Evolutionary conservation across 1,139 yeast species (phyloP).

Genomic region (Groenewaldozyma auringiensis): DNA sequence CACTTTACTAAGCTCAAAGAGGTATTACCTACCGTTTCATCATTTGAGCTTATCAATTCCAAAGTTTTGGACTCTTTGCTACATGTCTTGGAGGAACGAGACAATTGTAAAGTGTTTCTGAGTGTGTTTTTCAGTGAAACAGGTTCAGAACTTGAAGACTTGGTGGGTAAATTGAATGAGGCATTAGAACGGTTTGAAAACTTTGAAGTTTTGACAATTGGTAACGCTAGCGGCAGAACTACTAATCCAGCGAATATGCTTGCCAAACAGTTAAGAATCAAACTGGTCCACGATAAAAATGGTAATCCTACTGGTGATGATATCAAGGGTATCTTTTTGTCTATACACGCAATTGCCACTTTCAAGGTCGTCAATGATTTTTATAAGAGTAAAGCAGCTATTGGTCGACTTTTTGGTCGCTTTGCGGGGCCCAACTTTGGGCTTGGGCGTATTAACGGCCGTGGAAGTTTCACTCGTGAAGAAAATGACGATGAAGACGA

Average conservation of each 20-base stretch:
- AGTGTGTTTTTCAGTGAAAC: constrained; percentile 37
- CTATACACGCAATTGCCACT: constrained; percentile 89
- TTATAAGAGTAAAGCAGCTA: constrained; percentile 22
- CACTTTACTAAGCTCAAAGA: constrained; percentile 5
- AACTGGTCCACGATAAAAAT: constrained; percentile 36
- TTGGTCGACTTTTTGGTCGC: constrained; percentile 12
- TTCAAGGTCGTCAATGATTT: constrained; percentile 65
- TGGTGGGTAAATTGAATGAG: constrained; percentile 59
- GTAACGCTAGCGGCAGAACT: constrained; percentile 26
- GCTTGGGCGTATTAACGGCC: constrained; percentile 15
- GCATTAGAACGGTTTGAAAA: constrained; percentile 68
- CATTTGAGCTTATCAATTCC: constrained; percentile 69
- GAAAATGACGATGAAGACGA: constrained; percentile 6
- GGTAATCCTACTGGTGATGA: constrained; percentile 3
- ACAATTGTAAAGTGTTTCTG: constrained; percentile 37
- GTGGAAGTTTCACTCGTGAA: constrained; percentile 8
- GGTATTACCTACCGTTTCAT: constrained; percentile 45
- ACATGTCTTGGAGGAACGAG: constrained; percentile 34
- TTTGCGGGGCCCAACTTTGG: constrained; percentile 4
- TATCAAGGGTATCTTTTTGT: constrained; percentile 30
- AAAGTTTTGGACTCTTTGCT: constrained; percentile 51
- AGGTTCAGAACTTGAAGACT: constrained; percentile 19
- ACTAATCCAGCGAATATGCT: constrained; percentile 47
- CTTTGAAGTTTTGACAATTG: constrained; percentile 62
- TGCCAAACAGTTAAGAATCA: constrained; percentile 65